These are phyloP conservation scores for Gossypium raimondii DNA, from an alignment of 345 rosid genomes.

Conservation along the genomic window DNA sequence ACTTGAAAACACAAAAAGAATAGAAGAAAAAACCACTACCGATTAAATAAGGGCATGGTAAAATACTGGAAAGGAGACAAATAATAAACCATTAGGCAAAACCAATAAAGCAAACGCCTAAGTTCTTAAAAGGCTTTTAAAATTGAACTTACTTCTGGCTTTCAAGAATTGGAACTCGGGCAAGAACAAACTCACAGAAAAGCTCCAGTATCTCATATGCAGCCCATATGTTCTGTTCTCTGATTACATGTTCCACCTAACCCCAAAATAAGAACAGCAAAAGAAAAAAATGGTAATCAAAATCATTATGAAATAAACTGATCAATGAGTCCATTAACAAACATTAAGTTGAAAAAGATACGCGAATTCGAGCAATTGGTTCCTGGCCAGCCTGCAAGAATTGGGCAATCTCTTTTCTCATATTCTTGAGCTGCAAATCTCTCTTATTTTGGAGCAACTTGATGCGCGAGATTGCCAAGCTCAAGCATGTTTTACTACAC, in stretches of 20 bases:
- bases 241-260: slow-evolving; percentile 93
- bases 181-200: slow-evolving; percentile 87
- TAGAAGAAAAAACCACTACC: background rate
- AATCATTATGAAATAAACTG: background rate
- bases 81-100: background rate
- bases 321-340: background rate
- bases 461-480: slow-evolving; percentile 68
- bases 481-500: slow-evolving; percentile 81
- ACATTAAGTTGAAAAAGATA: slow-evolving; percentile 21
- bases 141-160: slow-evolving; percentile 56
- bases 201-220: slow-evolving; percentile 87
- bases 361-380: slow-evolving; percentile 92
- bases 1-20: background rate
- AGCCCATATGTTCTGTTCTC: slow-evolving; percentile 78
- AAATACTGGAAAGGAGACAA: background rate
- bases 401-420: slow-evolving; percentile 93
- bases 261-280: background rate
- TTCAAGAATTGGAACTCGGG: slow-evolving; percentile 82
- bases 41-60: background rate
- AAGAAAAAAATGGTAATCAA: background rate
- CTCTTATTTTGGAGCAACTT: slow-evolving; percentile 90
- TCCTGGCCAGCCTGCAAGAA: slow-evolving; percentile 93
- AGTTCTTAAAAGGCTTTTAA: background rate
- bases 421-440: slow-evolving; percentile 79
- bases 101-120: background rate